Conservation (phyloP, 1,284 basidiomycete species). For the Porogramme epimiltina region DNA sequence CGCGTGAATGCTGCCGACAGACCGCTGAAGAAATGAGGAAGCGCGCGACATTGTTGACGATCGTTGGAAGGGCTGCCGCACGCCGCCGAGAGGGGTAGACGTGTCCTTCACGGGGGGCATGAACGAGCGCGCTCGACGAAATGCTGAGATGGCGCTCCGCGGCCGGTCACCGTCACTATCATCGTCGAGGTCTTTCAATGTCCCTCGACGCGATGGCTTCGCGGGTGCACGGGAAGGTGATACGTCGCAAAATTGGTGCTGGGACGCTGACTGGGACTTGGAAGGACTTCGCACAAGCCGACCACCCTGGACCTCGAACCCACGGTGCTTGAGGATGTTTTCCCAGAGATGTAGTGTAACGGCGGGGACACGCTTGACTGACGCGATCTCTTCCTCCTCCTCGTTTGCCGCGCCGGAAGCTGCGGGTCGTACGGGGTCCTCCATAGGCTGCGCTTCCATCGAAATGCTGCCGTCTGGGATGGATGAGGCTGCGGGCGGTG, state of each 20-base stretch:
- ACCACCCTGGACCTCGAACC: constrained; percentile 58
- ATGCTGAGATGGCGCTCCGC: constrained; percentile 52
- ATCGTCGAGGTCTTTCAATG: constrained; percentile 7
- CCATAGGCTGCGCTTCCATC: no score
- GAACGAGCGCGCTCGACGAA: constrained; percentile 61
- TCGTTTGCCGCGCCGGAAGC: constrained; percentile 8
- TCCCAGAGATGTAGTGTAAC: constrained; percentile 69
- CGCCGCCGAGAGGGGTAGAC: constrained; percentile 17
- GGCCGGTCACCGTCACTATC: constrained; percentile 17
- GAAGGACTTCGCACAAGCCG: constrained; percentile 57
- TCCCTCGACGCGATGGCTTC: neutral
- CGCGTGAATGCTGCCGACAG: constrained; percentile 10
- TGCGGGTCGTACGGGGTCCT: neutral
- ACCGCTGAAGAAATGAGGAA: constrained; percentile 20
- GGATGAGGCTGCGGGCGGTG: no score
- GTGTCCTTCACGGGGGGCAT: constrained; percentile 37
- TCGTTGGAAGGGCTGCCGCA: constrained; percentile 52
- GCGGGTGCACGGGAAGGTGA: constrained; percentile 12
- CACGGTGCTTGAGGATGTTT: constrained; percentile 61
- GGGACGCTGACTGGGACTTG: constrained; percentile 38
- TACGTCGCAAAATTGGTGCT: constrained; percentile 11
- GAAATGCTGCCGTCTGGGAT: no score
- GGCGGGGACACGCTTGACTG: constrained; percentile 55
- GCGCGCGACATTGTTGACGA: constrained; percentile 16
- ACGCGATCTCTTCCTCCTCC: constrained; percentile 50